A percentile compares a stretch with the other conserved stretches of the same genome.
phyloP scores from a whole-genome alignment of 768 basidiomycete genomes.

The Tulasnella sp. region DNA sequence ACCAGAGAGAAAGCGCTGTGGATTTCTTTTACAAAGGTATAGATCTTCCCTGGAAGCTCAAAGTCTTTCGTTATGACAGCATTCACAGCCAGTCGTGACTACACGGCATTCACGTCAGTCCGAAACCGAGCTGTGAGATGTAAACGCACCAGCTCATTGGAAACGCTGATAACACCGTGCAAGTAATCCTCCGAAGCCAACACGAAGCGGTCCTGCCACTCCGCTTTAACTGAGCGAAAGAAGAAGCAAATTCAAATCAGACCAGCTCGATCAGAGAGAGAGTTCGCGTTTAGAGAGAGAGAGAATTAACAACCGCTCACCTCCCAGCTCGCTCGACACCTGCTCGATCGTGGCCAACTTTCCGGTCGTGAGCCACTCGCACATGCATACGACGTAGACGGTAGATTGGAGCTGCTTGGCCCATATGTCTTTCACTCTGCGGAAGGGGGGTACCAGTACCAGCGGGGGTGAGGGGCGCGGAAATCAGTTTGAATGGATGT shows the following conservation, averaged over 20 bases:
- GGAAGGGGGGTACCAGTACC: background rate
- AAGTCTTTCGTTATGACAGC: constrained; percentile 16
- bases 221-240: constrained; percentile 10
- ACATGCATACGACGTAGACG: constrained; percentile 13
- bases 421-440: constrained; percentile 17
- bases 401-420: constrained; percentile 6
- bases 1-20: constrained; percentile 17
- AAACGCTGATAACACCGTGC: constrained; percentile 16
- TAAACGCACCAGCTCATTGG: constrained; percentile 16
- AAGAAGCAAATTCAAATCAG: background rate
- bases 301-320: background rate
- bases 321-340: constrained; percentile 7
- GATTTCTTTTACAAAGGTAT: constrained; percentile 15
- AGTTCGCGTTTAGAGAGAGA: background rate
- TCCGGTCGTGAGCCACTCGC: constrained; percentile 14
- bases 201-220: constrained; percentile 13
- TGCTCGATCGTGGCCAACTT: constrained; percentile 9
- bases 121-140: background rate
- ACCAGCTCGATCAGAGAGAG: background rate
- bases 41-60: constrained; percentile 16
- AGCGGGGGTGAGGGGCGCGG: background rate
- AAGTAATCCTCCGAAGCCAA: constrained; percentile 17
- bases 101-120: background rate
- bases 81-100: constrained; percentile 18
- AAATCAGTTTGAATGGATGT: background rate